Evolutionary conservation across 768 basidiomycete genomes (phyloP), one percentile per base, ranked within the genome.

Genomic region (Kwoniella sp.): DNA sequence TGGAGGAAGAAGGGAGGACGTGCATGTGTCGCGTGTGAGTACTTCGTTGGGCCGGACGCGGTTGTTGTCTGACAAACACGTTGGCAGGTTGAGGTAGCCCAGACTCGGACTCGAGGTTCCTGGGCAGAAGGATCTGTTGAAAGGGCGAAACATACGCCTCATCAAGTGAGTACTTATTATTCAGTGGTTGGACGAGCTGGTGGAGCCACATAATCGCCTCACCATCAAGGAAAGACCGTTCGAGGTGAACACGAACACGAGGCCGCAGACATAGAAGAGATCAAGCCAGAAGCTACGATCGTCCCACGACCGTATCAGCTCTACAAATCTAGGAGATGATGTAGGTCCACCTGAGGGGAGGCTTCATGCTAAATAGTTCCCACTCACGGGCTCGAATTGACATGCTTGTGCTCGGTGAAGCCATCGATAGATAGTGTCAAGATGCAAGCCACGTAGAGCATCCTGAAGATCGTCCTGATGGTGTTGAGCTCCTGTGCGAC

Each of bases 81-180:
- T 57, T 63, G 58, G 60, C 11, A 2, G 51, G 53, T 2, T 17
- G 17, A 13, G 55, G 45, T 13, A 65, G 23, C 23, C 68, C 63
- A 11, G 68, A 67, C 62, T 71, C 67, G 4, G 41, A 28, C 5
- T 48, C 15, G 56, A 69, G 66, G 29, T 56, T 69, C 48, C 72
- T 63, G 20, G 75, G 75, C 25, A 77, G 68, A 13, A 77, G 64
- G 62, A 77, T 72, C 75, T 75, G 62, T n/a, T n/a, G n/a, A n/a
- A n/a, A n/a, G n/a, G n/a, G n/a, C n/a, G n/a, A n/a, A n/a, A n/a
- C n/a, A n/a, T 12, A 23, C 51, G 22, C 23, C 37, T 54, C 15
- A 56, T 30, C 31, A 22, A 53, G 23, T 26, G 50, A 17, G 52
- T 31, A 4, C 23, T n/a, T 29, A 30, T 11, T 55, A 55, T 30